Evolutionary conservation across 2,329 filamentous ascomycete genomes (phyloP), one percentile per base, ranked within the genome.

Genomic region (Seiridium unicorne): DNA sequence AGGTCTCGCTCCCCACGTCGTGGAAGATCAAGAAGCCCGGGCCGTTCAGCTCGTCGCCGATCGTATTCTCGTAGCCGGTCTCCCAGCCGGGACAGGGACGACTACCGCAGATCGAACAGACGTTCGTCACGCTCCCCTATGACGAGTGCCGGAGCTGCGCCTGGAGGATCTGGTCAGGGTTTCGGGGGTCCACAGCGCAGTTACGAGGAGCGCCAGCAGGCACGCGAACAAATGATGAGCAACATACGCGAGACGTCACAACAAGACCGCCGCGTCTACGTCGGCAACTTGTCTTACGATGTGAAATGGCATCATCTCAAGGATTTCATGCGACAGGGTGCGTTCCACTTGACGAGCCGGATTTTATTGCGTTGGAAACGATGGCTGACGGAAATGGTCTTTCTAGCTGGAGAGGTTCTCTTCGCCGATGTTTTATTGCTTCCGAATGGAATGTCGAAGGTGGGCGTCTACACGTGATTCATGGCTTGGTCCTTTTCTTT

Each of bases 391-490:
- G 70, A 65, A 59, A 58, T 60, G 58, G 62, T 60, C 58, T n/a
- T 70, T 73, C 61, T 80, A 98, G 95, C 95, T 83, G 95, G 95
- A 86, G 94, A 98, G 80, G 95, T 99, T 78, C 88, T 98, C 83
- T 99, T 97, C 83, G 95, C 95, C 84, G 95, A 99, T 86, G 95
- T 99, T 76, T 89, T 99, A 81, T 86, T 97, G 80, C 93, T 99
- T 89, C 95, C 95, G 75, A 99, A 99, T 87, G 95, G 95, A 93
- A 99, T 99, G 95, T 98, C 94, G 92, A 99, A 99, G 94, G 94
- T 98, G 93, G 92, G 92, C 93, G 88, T 89, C 85, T 90, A 91
- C 84, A 88, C 83, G 85, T 93, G 90, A 90, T 87, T 89, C 86
- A 79, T 89, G 90, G 89, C 87, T 91, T 91, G 91, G 86, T 87